phyloP scores from a whole-genome alignment of 352 stramenopile genomes.

The Albugo candida region DNA sequence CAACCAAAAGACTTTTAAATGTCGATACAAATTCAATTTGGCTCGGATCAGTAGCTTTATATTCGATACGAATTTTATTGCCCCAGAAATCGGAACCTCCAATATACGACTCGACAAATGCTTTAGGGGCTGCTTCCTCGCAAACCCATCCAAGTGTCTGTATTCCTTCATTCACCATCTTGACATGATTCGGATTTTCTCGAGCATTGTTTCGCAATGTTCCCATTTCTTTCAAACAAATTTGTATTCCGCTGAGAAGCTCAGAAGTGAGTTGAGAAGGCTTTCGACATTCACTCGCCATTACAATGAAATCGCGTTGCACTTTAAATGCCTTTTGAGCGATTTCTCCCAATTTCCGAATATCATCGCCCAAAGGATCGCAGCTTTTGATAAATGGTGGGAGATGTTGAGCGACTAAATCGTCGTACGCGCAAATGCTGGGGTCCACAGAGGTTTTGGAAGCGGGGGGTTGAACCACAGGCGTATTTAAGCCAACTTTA shows the following conservation, averaged over 20 bases:
- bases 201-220: slow-evolving; percentile 59
- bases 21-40: slow-evolving; percentile 88
- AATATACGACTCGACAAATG: slow-evolving; percentile 91
- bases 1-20: slow-evolving; percentile 82
- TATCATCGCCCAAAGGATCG: slow-evolving; percentile 66
- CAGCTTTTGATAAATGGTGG: slow-evolving; percentile 61
- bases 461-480: slow-evolving; percentile 2
- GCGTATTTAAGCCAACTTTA: slow-evolving; percentile 5
- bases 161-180: slow-evolving; percentile 77
- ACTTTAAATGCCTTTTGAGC: slow-evolving; percentile 77
- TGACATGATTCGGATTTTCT: slow-evolving; percentile 71
- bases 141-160: slow-evolving; percentile 67
- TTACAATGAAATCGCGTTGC: slow-evolving; percentile 82
- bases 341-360: slow-evolving; percentile 58
- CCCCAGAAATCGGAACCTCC: slow-evolving; percentile 92
- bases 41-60: slow-evolving; percentile 80
- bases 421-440: slow-evolving; percentile 81
- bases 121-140: slow-evolving; percentile 72
- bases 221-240: slow-evolving; percentile 66
- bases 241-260: slow-evolving; percentile 50
- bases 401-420: slow-evolving; percentile 64
- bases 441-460: slow-evolving; percentile 16
- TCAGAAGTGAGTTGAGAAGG: slow-evolving; percentile 49
- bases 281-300: slow-evolving; percentile 88
- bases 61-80: slow-evolving; percentile 96